These are phyloP conservation scores for Claviceps quebecensis DNA, from an alignment of 2,329 filamentous ascomycete species.

Conservation along the genomic window DNA sequence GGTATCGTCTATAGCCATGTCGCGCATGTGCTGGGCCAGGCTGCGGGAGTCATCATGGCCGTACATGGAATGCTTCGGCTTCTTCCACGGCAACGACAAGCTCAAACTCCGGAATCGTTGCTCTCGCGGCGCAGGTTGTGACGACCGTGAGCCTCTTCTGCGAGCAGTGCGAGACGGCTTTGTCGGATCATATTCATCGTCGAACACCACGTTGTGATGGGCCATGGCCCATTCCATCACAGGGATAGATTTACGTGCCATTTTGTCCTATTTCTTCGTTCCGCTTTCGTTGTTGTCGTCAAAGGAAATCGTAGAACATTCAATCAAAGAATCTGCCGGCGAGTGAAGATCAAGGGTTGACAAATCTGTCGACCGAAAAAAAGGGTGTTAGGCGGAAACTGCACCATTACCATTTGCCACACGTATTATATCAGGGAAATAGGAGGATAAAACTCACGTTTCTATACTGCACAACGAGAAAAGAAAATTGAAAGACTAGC, in stretches of 20 bases:
- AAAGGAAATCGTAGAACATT: not conserved
- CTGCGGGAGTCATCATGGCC: constrained; percentile 18
- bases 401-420: too few relatives aligned
- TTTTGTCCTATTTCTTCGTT: not conserved
- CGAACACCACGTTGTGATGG: constrained; percentile 1
- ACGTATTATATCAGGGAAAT: not conserved
- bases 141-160: not conserved
- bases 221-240: constrained; percentile 5
- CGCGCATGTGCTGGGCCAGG: constrained; percentile 16
- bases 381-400: not conserved
- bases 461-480: not conserved
- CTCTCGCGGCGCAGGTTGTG: constrained; percentile 13
- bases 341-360: not conserved
- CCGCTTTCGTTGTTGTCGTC: not conserved
- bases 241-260: constrained; percentile 4
- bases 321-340: not conserved
- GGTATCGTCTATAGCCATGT: constrained; percentile 20
- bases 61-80: constrained; percentile 29
- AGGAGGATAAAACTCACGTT: not conserved
- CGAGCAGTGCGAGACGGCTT: not conserved
- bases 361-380: not conserved
- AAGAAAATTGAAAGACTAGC: not conserved
- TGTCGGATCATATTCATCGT: constrained; percentile 4
- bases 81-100: constrained; percentile 35
- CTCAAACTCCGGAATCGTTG: constrained; percentile 34